Evolutionary conservation across 129 eudicot genomes (phyloP), one percentile per base, ranked within the genome.

Genomic region (Helianthus annuus): DNA sequence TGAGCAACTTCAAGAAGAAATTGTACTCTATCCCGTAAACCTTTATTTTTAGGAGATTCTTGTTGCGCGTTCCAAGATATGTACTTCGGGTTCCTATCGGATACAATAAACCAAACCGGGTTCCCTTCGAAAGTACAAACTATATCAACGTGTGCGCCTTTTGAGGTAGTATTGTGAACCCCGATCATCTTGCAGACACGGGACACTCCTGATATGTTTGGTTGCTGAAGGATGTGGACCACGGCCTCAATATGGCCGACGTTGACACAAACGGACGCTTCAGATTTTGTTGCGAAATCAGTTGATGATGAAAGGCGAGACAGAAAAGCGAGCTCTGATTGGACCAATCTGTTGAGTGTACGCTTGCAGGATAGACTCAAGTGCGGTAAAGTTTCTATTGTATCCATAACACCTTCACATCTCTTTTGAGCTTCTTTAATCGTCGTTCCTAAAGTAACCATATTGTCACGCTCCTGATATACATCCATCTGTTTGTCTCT

Each of bases 41-140:
- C 94, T 72, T 86, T 88, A 76, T 85, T 73, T 68, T 73, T 78
- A 79, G 72, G 63, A 66, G 83, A 80, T 15, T 57, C 83, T 0
- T 74, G 62, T 48, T 77, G 67, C 52, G 72, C 75, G 12, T 84
- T 55, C 99, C 99, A 95, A 38, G 76, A 78, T 66, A 95, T 74
- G 71, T 86, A 91, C 81, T 79, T 91, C 0, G 96, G 96, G 81
- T 95, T 95, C 57, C 99, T 85, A 83, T 83, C 91, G 0, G 97
- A 95, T 45, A 90, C 91, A 14, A 95, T 61, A 75, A 95, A 84
- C 99, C 99, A 95, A 53, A 89, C 93, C 8, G 99, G 96, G 48
- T 69, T 75, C 8, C 91, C 89, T 48, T 84, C 67, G 29, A 91
- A 64, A 63, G 83, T 81, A 73, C 99, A 95, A 40, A 91, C 84